Evolutionary conservation across 805 yeast genomes (phyloP).

Genomic region (Wickerhamiella siamensis): DNA sequence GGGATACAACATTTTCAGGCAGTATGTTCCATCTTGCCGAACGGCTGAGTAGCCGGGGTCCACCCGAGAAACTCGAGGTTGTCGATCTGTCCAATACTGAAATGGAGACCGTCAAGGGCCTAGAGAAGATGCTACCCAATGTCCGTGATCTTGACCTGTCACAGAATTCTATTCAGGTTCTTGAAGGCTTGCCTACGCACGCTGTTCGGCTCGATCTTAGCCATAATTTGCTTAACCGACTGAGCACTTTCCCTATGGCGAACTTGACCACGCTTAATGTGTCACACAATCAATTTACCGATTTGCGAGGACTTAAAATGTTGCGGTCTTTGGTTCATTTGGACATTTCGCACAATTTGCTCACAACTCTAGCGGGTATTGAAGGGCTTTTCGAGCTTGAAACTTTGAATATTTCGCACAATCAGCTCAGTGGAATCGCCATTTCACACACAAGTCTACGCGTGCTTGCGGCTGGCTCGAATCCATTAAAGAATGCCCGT

Average conservation of each 20-base stretch:
- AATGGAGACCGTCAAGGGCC: slow-evolving; percentile 14
- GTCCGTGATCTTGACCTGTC: slow-evolving; percentile 10
- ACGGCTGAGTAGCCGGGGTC: slow-evolving; percentile 1
- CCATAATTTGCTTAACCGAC: slow-evolving; percentile 9
- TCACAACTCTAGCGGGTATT: slow-evolving; percentile 12
- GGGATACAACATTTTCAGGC: slow-evolving; percentile 8
- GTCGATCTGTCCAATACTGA: slow-evolving; percentile 13
- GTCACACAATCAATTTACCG: slow-evolving; percentile 11
- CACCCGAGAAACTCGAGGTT: slow-evolving; percentile 5
- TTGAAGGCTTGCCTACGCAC: slow-evolving; percentile 16
- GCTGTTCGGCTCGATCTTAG: slow-evolving; percentile 13
- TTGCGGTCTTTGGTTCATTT: slow-evolving; percentile 15
- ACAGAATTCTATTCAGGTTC: slow-evolving; percentile 10
- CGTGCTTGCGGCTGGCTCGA: slow-evolving; percentile 14
- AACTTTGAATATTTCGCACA: slow-evolving; percentile 12
- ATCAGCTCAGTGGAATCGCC: slow-evolving; percentile 11
- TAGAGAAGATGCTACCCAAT: slow-evolving; percentile 14
- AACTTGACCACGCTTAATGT: slow-evolving; percentile 15
- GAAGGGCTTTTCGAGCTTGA: slow-evolving; percentile 13
- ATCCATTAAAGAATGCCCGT: slow-evolving; percentile 10
- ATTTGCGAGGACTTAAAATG: slow-evolving; percentile 12
- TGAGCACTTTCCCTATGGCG: slow-evolving; percentile 13
- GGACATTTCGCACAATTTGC: slow-evolving; percentile 14
- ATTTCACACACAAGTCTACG: slow-evolving; percentile 10
- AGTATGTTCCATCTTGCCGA: slow-evolving; percentile 4